Conservation (phyloP, 805 yeast species). For the Sugiyamaella qingdaonensis region DNA sequence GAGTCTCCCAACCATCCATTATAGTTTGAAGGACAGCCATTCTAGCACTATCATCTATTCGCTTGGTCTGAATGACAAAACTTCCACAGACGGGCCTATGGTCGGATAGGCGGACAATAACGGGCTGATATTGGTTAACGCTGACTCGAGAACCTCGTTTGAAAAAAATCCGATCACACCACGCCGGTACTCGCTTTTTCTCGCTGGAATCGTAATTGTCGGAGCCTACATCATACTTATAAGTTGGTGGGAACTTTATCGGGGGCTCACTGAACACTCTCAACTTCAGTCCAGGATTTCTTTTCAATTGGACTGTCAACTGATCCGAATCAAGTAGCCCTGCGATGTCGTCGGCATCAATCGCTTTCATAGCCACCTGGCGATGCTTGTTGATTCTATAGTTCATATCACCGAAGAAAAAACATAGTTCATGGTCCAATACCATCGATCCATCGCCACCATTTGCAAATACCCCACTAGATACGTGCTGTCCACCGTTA, state of each 20-base stretch:
- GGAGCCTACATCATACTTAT: slow-evolving; percentile 88
- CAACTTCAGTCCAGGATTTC: slow-evolving; percentile 53
- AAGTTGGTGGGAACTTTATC: slow-evolving; percentile 83
- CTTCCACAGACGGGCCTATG: slow-evolving; percentile 85
- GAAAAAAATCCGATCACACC: slow-evolving; percentile 90
- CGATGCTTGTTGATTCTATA: slow-evolving; percentile 72
- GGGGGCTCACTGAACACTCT: slow-evolving; percentile 79
- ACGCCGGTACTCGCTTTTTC: slow-evolving; percentile 89
- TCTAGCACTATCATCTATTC: slow-evolving; percentile 49
- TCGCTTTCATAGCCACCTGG: slow-evolving; percentile 59
- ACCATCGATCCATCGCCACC: slow-evolving; percentile 47
- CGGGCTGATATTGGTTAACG: slow-evolving; percentile 58
- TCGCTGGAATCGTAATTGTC: slow-evolving; percentile 81
- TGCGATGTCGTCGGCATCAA: slow-evolving; percentile 45
- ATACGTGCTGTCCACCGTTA: slow-evolving; percentile 10
- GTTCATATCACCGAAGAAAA: slow-evolving; percentile 94
- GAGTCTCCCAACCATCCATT: background rate
- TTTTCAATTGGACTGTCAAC: slow-evolving; percentile 71
- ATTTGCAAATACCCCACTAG: slow-evolving; percentile 27
- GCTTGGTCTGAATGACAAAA: slow-evolving; percentile 58
- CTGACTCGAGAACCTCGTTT: slow-evolving; percentile 54
- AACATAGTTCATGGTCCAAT: slow-evolving; percentile 73
- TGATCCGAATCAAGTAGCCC: slow-evolving; percentile 72
- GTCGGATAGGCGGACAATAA: slow-evolving; percentile 66
- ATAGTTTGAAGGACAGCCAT: background rate